phyloP scores from a whole-genome alignment of 345 rosid genomes.

The Hibiscus trionum region DNA sequence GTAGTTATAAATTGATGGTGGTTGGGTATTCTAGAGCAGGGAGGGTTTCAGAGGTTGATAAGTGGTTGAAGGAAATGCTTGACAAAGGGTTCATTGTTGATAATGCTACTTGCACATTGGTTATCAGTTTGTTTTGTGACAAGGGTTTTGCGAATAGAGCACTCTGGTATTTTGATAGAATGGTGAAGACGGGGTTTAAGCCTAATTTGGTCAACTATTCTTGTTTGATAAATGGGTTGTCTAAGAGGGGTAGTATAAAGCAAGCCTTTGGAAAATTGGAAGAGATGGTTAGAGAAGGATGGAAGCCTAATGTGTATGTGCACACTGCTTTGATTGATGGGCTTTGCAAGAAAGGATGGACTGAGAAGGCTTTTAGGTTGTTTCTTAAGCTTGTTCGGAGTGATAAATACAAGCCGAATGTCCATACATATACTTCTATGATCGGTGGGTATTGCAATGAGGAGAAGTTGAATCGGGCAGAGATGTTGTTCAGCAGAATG shows the following conservation, averaged over 20 bases:
- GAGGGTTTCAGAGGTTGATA: conserved; percentile 52
- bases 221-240: conserved; percentile 64
- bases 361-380: conserved; percentile 81
- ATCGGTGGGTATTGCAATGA: conserved; percentile 77
- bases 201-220: conserved; percentile 74
- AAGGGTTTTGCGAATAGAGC: conserved; percentile 58
- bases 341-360: conserved; percentile 87
- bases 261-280: conserved; percentile 80
- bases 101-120: conserved; percentile 62
- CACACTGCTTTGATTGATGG: conserved; percentile 77
- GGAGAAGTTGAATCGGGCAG: conserved; percentile 70
- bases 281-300: conserved; percentile 73
- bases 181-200: conserved; percentile 47
- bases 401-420: conserved; percentile 60
- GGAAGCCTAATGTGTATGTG: conserved; percentile 82
- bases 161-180: conserved; percentile 57
- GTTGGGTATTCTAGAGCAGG: conserved; percentile 51
- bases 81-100: conserved; percentile 56
- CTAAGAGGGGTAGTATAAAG: conserved; percentile 76
- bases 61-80: conserved; percentile 62
- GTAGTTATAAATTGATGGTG: conserved; percentile 56
- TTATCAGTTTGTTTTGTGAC: conserved; percentile 43
- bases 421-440: conserved; percentile 75
- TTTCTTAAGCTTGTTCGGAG: conserved; percentile 71
- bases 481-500: conserved; percentile 78